Evolutionary conservation across 441 rosid species (phyloP).

Genomic region (Melastoma candidum): DNA sequence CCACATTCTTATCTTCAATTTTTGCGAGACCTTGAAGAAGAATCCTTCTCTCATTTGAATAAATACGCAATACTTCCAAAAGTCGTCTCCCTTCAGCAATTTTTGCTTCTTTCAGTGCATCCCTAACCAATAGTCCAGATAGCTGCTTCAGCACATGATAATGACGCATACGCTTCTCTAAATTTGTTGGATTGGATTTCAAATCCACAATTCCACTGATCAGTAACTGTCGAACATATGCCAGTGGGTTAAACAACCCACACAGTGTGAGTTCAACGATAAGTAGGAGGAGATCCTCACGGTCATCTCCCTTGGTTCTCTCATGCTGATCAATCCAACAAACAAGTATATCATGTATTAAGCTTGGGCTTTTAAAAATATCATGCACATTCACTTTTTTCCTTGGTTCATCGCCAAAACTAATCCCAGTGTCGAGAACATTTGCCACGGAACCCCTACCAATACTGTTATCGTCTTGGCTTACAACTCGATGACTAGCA

Average conservation of each 20-base stretch:
- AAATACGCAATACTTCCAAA: conserved; percentile 52
- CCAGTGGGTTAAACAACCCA: conserved; percentile 86
- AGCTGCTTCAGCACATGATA: conserved; percentile 75
- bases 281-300: conserved; percentile 71
- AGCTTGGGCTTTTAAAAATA: conserved; percentile 86
- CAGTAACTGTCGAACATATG: conserved; percentile 90
- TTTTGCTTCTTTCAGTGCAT: conserved; percentile 59
- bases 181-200: conserved; percentile 34
- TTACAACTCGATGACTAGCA: conserved; percentile 26
- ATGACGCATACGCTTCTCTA: conserved; percentile 65
- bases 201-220: conserved; percentile 83
- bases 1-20: conserved; percentile 25
- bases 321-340: conserved; percentile 99
- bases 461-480: conserved; percentile 23
- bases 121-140: conserved; percentile 57
- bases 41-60: conserved; percentile 80
- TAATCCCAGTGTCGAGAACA: conserved; percentile 24
- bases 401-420: conserved; percentile 15
- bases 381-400: conserved; percentile 26
- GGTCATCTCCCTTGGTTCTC: conserved; percentile 62
- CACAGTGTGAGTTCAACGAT: conserved; percentile 68
- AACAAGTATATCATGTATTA: conserved; percentile 85
- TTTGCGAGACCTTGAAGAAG: conserved; percentile 45
- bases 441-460: conserved; percentile 28
- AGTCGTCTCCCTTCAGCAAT: conserved; percentile 55